Evolutionary conservation across 2,329 filamentous ascomycete species (phyloP).

Genomic region (Emericellopsis atlantica): DNA sequence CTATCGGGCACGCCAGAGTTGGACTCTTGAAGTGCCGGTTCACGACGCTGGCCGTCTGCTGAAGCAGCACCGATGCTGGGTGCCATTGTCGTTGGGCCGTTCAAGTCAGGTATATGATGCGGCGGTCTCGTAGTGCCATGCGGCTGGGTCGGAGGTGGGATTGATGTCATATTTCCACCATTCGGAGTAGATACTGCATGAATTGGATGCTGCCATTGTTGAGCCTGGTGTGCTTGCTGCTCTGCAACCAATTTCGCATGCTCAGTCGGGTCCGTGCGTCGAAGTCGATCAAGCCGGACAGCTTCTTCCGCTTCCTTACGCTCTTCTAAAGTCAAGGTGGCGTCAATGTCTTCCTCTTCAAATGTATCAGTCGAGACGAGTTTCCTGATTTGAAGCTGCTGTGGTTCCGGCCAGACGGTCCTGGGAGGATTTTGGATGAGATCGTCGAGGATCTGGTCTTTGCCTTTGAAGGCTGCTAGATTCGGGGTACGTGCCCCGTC

Average conservation of each 20-base stretch:
- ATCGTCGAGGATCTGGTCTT: conserved; percentile 48
- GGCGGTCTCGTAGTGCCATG: no score
- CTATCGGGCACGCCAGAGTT: no score
- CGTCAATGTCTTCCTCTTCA: conserved; percentile 51
- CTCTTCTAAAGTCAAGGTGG: conserved; percentile 46
- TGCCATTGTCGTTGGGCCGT: no score
- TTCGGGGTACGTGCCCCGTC: conserved; percentile 25
- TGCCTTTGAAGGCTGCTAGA: conserved; percentile 39
- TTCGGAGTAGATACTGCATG: no score
- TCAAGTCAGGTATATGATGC: no score
- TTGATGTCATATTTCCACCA: no score
- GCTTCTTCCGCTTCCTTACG: conserved; percentile 35
- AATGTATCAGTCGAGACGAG: conserved; percentile 63
- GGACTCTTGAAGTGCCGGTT: no score
- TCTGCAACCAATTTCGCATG: conserved; percentile 8
- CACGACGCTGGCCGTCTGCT: no score
- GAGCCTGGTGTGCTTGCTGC: not conserved
- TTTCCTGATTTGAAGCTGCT: not conserved
- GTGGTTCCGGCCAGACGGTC: no score
- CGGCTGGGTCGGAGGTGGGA: no score
- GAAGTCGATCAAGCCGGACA: conserved; percentile 16
- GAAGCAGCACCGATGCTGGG: no score
- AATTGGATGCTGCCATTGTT: not conserved
- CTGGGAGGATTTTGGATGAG: conserved; percentile 22
- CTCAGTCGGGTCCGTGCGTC: conserved; percentile 17